A percentile compares a stretch with the other conserved stretches of the same genome.
phyloP scores from a whole-genome alignment of 1,284 basidiomycete species.

The Apiotrichum sp. region DNA sequence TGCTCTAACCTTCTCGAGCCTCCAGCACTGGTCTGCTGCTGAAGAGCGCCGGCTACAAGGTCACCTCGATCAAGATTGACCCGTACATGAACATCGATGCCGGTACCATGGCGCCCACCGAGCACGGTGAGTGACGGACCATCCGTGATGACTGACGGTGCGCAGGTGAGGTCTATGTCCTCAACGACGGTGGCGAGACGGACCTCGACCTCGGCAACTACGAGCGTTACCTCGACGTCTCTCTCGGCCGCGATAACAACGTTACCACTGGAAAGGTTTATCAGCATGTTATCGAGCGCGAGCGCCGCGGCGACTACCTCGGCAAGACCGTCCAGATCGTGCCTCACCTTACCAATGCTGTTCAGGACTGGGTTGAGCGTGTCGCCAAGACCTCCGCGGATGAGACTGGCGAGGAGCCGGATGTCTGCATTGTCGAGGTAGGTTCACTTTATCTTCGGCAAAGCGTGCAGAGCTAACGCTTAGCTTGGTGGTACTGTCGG shows the following conservation, averaged over 20 bases:
- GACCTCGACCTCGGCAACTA: conserved; percentile 98
- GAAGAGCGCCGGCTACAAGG: conserved; percentile 91
- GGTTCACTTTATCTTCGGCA: conserved; percentile 28
- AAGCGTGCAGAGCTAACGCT: neutral
- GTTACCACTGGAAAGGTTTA: conserved; percentile 99
- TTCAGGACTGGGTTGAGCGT: conserved; percentile 98
- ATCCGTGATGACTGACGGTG: too few relatives aligned
- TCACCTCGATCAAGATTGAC: conserved; percentile 99
- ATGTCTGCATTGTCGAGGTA: conserved; percentile 95
- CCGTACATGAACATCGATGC: conserved; percentile 99
- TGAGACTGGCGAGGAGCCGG: conserved; percentile 85
- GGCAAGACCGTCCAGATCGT: conserved; percentile 98
- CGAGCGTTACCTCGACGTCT: conserved; percentile 94
- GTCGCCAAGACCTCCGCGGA: conserved; percentile 92
- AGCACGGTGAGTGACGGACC: conserved; percentile 66
- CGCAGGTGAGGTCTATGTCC: conserved; percentile 91
- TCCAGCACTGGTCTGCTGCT: conserved; percentile 94
- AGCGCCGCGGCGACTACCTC: conserved; percentile 93
- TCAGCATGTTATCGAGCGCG: conserved; percentile 92
- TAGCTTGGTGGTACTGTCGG: conserved; percentile 94
- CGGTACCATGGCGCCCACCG: conserved; percentile 97
- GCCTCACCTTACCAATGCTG: conserved; percentile 91
- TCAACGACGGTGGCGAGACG: conserved; percentile 98
- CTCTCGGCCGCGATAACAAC: conserved; percentile 90
- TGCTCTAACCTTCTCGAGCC: conserved; percentile 51